Evolutionary conservation across 2,329 filamentous ascomycete genomes (phyloP), one percentile per base, ranked within the genome.

Genomic region (Fusarium camptoceras): DNA sequence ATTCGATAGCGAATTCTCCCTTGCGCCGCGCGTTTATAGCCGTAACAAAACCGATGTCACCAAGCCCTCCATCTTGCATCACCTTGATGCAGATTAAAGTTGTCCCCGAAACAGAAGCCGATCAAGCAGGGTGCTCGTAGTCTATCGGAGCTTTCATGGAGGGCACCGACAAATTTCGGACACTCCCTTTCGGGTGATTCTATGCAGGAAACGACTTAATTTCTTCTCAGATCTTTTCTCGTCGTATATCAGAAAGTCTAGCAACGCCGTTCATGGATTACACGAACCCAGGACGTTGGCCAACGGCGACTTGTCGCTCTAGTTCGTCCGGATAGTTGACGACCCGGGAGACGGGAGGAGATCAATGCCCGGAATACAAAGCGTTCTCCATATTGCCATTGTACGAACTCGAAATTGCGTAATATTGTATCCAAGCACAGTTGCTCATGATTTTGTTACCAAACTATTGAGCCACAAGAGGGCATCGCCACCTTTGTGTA

Each of bases 241-340:
- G 55, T 71, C 72, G 67, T 34, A 74, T 74, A 53, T 74, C 72
- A 73, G 49, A 74, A 74, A 71, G 64, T 25, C 53, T 49, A 55
- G 31, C 43, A 51, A 49, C 66, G 51, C 59, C 58, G 28, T 56
- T 22, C 41, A 54, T 50, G 56, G 50, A 57, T 59, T 55, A 60
- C 43, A 50, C 58, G 51, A 64, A 56, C 43, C 59, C 62, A 41
- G 41, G 46, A 48, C 39, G 55, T 58, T 44, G 28, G 37, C 49
- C 34, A 69, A 42, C 44, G 34, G 24, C 18, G 55, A 25, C 28
- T 59, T 46, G 41, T 60, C 50, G 27, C 34, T 70, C 55, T 64
- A 55, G 67, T 70, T 55, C 41, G 59, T 25, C 43, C 67, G 63
- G 63, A 64, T 64, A 55, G 46, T 27, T 25, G 25, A 55, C 24